A percentile compares a stretch with the other conserved stretches of the same genome.
These are phyloP conservation scores for Drechslerella coelobrocha DNA, from an alignment of 2,329 filamentous ascomycete genomes.

Conservation along the genomic window DNA sequence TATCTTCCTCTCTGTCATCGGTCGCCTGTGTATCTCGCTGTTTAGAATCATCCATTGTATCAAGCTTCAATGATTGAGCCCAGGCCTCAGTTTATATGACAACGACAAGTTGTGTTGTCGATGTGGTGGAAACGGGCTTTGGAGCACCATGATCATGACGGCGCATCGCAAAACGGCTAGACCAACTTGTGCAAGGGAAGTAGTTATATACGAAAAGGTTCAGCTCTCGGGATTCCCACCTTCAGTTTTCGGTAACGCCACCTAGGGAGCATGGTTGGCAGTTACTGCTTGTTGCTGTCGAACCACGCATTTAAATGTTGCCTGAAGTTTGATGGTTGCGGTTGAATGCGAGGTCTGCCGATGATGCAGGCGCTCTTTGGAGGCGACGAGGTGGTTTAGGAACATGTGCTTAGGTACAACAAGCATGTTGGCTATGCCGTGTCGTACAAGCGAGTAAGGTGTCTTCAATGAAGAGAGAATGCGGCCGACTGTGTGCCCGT, in stretches of 20 bases:
- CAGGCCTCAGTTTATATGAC: too few species aligned
- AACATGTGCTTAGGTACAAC: background rate
- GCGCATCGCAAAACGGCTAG: too few species aligned
- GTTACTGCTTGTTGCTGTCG: background rate
- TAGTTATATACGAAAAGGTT: too few species aligned
- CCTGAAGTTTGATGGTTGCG: constrained; percentile 33
- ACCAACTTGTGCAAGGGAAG: too few species aligned
- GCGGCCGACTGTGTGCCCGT: too few species aligned
- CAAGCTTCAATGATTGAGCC: too few species aligned
- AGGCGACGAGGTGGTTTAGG: constrained; percentile 4
- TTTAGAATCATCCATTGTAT: constrained; percentile 41
- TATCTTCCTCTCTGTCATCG: constrained; percentile 33
- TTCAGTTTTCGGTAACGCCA: constrained; percentile 48
- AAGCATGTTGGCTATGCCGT: too few species aligned
- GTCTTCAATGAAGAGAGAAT: too few species aligned
- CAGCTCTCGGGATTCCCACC: constrained; percentile 17
- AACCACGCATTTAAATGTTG: constrained; percentile 44
- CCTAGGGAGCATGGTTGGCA: constrained; percentile 31
- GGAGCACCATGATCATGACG: too few species aligned
- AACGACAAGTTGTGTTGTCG: constrained; percentile 19
- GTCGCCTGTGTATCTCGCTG: constrained; percentile 22
- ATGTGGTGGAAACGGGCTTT: too few species aligned
- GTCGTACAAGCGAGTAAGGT: background rate
- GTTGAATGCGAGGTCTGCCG: background rate
- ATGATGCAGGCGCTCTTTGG: background rate